Evolutionary conservation across 345 rosid species (phyloP), one percentile per base, ranked within the genome.

Genomic region (Balakata baccata): DNA sequence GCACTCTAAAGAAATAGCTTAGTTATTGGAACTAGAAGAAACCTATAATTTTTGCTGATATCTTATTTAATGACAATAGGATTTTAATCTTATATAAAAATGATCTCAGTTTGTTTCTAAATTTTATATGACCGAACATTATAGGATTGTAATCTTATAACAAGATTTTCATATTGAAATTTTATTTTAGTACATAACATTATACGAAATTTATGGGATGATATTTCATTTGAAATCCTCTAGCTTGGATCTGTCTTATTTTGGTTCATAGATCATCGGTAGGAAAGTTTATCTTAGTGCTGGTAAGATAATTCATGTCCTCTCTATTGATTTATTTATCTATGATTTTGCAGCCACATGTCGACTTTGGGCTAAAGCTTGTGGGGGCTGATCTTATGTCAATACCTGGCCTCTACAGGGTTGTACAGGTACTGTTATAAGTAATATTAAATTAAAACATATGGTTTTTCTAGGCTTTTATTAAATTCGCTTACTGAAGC

Each of bases 381-480:
- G 61, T 90, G 39, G 98, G 98, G 64, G 98, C 94, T 71, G 99
- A 94, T 86, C 91, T 94, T 74, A 94, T 94, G 99, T 86, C 99
- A 53, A 94, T 94, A 75, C 99, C 98, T 71, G 99, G 98, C 68
- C 85, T 92, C 75, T 94, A 94, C 86, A 80, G 97, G 81, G 78
- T 92, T 78, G 94, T 89, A 77, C 99, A 94, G 97, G 98, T 94
- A 66, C n/a, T 23, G 23, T 50, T 62, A 0, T 23, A 25, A 59
- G 25, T 17, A 23, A 29, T 59, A 11, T 22, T 59, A 11, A 49
- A 25, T 18, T 67, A 6, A 29, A 49, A 7, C 3, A 29, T 49
- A 47, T 67, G 14, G 2, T 5, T 13, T 6, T 66, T 66, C 37
- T 22, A 25, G 22, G 22, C 20, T 25, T 17, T 13, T 67, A 34